Base-by-base conservation (phyloP, 2,329 filamentous ascomycete genomes). In the Ophiocordyceps robertsii region DNA sequence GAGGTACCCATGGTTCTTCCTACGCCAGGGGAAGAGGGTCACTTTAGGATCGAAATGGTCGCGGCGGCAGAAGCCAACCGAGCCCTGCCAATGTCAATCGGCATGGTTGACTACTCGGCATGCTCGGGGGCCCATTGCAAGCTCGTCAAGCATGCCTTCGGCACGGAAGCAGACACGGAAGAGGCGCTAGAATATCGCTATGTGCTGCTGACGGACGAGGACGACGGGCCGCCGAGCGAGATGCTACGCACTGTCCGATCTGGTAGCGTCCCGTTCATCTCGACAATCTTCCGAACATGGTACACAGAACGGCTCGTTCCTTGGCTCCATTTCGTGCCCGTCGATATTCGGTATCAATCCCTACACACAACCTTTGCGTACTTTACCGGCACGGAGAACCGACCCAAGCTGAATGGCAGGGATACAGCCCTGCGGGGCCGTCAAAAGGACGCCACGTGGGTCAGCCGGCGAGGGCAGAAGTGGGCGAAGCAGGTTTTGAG, bases 281-380 rank as follows among this genome's bases (percentile, higher is more conserved):
- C 77, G 2, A 78, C 78, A 0, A 67, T 90, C 7, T 90, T 89
- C 59, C 73, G 77, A 21, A 78, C 86, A 54, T 93, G 86, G 86
- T 85, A 81, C 59, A 82, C 84, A 45, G 77, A 80, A 40, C 75
- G 86, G 6, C 61, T 92, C 14, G 73, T 70, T 44, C 75, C 85
- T 0, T 93, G 85, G 85, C 65, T 80, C 37, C 85, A 93, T 56
- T 92, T 87, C 52, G 80, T 90, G 2, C 86, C 86, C 9, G 62
- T 89, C 14, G 85, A 92, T 55, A 50, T 82, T 2, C 72, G 85
- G 3, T 76, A 84, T 17, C 82, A 88, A 46, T 82, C 75, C 1
- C 62, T 92, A 35, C 86, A 84, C 66, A 78, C 76, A 47, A 85
- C 80, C 0, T 60, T 89, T 42, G 74, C 81, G 0, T 92, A 87